These are phyloP conservation scores for Agastache rugosa DNA, from an alignment of 257 asterid species.

Conservation along the genomic window DNA sequence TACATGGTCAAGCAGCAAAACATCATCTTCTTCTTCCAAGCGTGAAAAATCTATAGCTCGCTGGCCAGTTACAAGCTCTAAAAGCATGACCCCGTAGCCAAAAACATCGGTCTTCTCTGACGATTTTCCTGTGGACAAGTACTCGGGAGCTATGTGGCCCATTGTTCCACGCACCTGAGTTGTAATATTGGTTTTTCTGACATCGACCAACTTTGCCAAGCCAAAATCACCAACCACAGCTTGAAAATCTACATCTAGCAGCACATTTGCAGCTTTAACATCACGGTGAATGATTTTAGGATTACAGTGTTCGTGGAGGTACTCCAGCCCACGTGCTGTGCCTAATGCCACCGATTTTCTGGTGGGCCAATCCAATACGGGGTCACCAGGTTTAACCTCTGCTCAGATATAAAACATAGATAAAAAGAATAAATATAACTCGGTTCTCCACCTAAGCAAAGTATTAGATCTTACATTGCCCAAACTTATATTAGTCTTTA, in stretches of 20 bases:
- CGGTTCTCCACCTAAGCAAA: neutral
- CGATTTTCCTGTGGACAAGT: conserved; percentile 90
- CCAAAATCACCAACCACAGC: conserved; percentile 98
- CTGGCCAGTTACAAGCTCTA: conserved; percentile 94
- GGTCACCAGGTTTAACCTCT: conserved; percentile 82
- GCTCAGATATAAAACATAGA: conserved; percentile 30
- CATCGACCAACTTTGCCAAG: conserved; percentile 87
- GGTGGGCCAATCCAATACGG: conserved; percentile 75
- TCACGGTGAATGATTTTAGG: conserved; percentile 95
- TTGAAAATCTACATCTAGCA: conserved; percentile 82
- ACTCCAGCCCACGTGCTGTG: conserved; percentile 91
- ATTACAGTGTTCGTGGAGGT: conserved; percentile 91
- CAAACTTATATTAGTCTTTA: too few species aligned
- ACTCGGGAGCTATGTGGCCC: conserved; percentile 99
- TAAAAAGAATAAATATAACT: conserved; percentile 12
- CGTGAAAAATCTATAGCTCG: conserved; percentile 94
- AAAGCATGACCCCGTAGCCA: conserved; percentile 87
- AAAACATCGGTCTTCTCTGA: conserved; percentile 91
- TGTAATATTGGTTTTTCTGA: conserved; percentile 74
- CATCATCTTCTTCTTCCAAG: conserved; percentile 95
- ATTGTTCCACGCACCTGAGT: conserved; percentile 97
- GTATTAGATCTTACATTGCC: neutral
- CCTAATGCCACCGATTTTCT: conserved; percentile 83
- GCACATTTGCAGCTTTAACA: conserved; percentile 91
- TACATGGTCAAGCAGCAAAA: conserved; percentile 87